Evolutionary conservation across 108 stramenopile genomes (phyloP).

Genomic region (Cyclostephanos tholiformis): DNA sequence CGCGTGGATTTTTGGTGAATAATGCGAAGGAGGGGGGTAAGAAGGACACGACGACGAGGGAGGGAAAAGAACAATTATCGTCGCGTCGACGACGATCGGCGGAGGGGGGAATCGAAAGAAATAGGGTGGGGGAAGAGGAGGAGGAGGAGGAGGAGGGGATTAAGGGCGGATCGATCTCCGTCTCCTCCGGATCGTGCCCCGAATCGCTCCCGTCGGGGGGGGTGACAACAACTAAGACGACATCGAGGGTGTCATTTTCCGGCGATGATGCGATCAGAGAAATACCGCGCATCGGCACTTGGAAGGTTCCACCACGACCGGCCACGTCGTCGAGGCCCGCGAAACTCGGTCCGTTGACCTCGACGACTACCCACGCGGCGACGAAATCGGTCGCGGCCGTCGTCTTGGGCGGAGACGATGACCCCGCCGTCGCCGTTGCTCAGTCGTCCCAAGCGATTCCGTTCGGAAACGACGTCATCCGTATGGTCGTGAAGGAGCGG

Average conservation of each 20-base stretch:
- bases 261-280: conserved; percentile 24
- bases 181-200: not conserved
- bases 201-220: not conserved
- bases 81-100: not conserved
- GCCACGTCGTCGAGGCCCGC: not conserved
- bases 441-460: conserved; percentile 20
- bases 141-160: not conserved
- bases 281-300: conserved; percentile 37
- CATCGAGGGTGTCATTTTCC: conserved; percentile 35
- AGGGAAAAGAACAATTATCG: too few species aligned
- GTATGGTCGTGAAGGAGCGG: conserved; percentile 48
- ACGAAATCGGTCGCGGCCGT: too few species aligned
- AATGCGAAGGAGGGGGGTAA: not conserved
- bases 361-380: not conserved
- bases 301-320: conserved; percentile 37
- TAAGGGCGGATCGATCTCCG: too few species aligned
- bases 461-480: conserved; percentile 46
- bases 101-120: not conserved
- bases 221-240: not conserved
- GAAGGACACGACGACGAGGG: not conserved
- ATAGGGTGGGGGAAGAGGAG: too few species aligned
- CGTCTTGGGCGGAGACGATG: not conserved
- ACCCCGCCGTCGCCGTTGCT: not conserved
- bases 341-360: not conserved
- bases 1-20: conserved; percentile 40